These are phyloP conservation scores for Coemansia furcata DNA, from an alignment of 192 early-diverging fungal species.

Conservation along the genomic window DNA sequence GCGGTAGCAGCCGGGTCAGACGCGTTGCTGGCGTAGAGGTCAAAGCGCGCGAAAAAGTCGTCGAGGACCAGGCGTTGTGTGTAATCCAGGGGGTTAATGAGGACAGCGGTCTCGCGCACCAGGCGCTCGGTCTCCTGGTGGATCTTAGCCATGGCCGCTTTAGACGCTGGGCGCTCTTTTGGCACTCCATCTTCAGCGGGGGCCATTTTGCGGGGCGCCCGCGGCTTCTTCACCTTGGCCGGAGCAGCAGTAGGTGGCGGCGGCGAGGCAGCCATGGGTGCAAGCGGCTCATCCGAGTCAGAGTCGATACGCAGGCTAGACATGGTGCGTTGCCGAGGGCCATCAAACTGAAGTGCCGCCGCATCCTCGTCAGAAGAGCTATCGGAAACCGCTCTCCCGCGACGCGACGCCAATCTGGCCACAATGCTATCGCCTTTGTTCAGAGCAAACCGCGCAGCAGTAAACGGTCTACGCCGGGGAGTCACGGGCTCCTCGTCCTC, in stretches of 20 bases:
- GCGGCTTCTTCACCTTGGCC: background rate
- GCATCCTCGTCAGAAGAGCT: constrained; percentile 7
- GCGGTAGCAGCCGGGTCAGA: background rate
- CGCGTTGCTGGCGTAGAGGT: background rate
- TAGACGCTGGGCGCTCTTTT: constrained; percentile 28
- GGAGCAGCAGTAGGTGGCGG: background rate
- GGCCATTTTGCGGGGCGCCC: background rate
- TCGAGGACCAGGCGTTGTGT: constrained; percentile 18
- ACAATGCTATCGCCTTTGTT: constrained; percentile 23
- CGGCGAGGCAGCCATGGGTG: background rate
- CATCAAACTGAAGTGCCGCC: background rate
- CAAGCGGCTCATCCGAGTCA: constrained; percentile 7
- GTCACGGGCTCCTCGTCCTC: background rate
- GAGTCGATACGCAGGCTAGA: constrained; percentile 20
- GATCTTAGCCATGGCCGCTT: constrained; percentile 30
- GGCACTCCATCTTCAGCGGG: background rate
- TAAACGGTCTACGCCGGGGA: background rate
- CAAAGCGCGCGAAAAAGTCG: constrained; percentile 30
- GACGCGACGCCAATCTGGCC: constrained; percentile 15
- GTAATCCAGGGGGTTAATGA: constrained; percentile 36
- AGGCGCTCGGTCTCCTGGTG: constrained; percentile 47
- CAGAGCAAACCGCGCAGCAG: constrained; percentile 8
- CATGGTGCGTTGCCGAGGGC: background rate
- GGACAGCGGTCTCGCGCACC: constrained; percentile 42
- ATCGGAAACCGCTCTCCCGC: constrained; percentile 3